phyloP scores from a whole-genome alignment of 2,329 filamentous ascomycete genomes.

The Alternaria gansuensis region DNA sequence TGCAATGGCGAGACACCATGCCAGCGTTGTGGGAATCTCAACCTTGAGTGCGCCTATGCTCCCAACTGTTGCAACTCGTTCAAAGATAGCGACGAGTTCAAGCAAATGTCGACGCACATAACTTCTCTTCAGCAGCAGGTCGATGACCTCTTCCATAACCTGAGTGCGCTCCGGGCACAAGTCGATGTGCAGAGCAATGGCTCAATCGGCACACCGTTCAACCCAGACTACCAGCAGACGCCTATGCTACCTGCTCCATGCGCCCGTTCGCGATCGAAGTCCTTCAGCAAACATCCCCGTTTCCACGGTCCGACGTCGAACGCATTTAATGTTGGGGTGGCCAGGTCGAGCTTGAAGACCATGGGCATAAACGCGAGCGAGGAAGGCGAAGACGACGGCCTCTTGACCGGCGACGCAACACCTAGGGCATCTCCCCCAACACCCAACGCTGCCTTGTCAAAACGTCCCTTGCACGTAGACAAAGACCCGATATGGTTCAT shows the following conservation, averaged over 20 bases:
- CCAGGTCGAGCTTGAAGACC: conserved; percentile 83
- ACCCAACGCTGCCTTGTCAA: conserved; percentile 25
- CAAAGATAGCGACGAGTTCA: conserved; percentile 88
- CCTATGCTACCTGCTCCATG: conserved; percentile 47
- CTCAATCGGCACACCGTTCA: conserved; percentile 44
- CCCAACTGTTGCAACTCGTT: conserved; percentile 80
- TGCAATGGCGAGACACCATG: conserved; percentile 73
- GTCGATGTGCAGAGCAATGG: conserved; percentile 48
- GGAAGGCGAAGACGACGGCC: conserved; percentile 68
- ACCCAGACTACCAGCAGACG: conserved; percentile 44
- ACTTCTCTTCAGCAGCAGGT: conserved; percentile 83
- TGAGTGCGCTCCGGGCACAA: conserved; percentile 71
- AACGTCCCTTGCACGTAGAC: conserved; percentile 53
- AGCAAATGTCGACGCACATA: conserved; percentile 79
- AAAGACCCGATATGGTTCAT: conserved; percentile 85
- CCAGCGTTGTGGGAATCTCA: conserved; percentile 70
- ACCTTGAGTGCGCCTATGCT: conserved; percentile 70
- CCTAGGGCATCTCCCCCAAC: conserved; percentile 58
- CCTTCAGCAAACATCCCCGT: conserved; percentile 62
- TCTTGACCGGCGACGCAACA: conserved; percentile 63
- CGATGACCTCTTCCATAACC: conserved; percentile 74
- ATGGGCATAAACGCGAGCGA: conserved; percentile 81
- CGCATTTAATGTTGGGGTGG: conserved; percentile 84
- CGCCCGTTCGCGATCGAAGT: conserved; percentile 52
- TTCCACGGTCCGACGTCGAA: conserved; percentile 89